Evolutionary conservation across 2,329 filamentous ascomycete species (phyloP), one percentile per base, ranked within the genome.

Genomic region (Aspergillus fumigatus): DNA sequence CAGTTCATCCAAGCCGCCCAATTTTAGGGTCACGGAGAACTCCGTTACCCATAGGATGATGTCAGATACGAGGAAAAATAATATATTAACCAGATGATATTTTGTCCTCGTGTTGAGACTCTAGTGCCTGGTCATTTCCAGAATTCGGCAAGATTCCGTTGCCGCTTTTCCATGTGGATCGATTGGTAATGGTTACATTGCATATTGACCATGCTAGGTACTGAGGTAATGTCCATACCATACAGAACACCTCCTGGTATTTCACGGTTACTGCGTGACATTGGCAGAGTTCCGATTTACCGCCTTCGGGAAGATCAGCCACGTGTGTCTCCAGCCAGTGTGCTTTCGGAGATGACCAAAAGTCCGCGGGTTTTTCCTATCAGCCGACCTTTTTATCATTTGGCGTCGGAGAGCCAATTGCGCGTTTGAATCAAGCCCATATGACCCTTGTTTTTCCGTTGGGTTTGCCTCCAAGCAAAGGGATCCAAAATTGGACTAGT

Each of bases 221-320:
- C 11, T 5, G 32, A 35, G 32, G 32, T 35, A 35, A 17, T 17
- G 32, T 4, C 11, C 8, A 43, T 43, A 43, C 40, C 40, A 10
- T 43, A 43, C 40, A 43, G 4, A 21, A 19, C 40, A 4, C 3
- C 3, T 9, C n/a, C n/a, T 19, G 40, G 40, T 43, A 43, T 19
- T 11, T 21, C 40, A 23, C 19, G 4, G 40, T 43, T 9, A 10
- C 14, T 41, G 47, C 29, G 41, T 17, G 25, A 49, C 25, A 40
- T 41, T 23, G 29, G 29, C 48, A 52, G 57, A 60, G 54, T 53
- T 57, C 55, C 41, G 47, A 43, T 54, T 50, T 54, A 59, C 59
- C 58, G 59, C 59, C 59, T 61, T 59, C 57, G 57, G 61, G 59
- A 61, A 61, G 59, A 62, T 61, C 61, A 50, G 59, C 61, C 59